Conservation (phyloP, 2,329 filamentous ascomycete species). For the Didymella exigua region DNA sequence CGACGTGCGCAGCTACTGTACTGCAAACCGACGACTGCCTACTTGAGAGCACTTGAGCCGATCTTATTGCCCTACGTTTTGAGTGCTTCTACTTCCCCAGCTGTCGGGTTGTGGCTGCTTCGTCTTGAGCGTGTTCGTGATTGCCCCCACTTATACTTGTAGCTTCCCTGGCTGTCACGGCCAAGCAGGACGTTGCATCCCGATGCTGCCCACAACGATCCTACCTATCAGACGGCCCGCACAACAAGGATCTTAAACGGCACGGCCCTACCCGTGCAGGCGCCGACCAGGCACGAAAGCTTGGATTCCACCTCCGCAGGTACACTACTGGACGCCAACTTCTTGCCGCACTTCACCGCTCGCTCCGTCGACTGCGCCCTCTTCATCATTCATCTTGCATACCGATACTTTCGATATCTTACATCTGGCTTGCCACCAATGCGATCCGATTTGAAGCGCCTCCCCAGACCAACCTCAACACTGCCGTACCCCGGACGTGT, state of each 20-base stretch:
- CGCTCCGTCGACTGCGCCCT: background rate
- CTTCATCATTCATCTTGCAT: background rate
- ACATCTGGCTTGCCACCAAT: conserved; percentile 6
- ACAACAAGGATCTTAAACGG: background rate
- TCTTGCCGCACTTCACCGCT: background rate
- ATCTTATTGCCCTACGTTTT: background rate
- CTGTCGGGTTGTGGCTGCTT: background rate
- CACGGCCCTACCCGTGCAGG: background rate
- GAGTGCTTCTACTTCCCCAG: too few relatives aligned
- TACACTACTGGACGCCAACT: background rate
- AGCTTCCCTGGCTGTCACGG: background rate
- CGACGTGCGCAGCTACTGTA: background rate
- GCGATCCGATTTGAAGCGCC: conserved; percentile 8
- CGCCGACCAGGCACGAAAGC: background rate
- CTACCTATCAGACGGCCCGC: background rate
- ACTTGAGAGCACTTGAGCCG: background rate
- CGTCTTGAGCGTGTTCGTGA: too few relatives aligned
- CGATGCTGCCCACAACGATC: background rate
- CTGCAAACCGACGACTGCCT: background rate
- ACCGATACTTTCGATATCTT: conserved; percentile 9
- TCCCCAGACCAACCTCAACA: conserved; percentile 15
- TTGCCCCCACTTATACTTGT: too few relatives aligned
- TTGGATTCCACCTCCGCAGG: background rate
- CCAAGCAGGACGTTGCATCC: background rate
- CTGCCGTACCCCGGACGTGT: conserved; percentile 15